A percentile compares a stretch with the other conserved stretches of the same genome.
Evolutionary conservation across 2,329 filamentous ascomycete genomes (phyloP).

Genomic region (Fonsecaea monophora): DNA sequence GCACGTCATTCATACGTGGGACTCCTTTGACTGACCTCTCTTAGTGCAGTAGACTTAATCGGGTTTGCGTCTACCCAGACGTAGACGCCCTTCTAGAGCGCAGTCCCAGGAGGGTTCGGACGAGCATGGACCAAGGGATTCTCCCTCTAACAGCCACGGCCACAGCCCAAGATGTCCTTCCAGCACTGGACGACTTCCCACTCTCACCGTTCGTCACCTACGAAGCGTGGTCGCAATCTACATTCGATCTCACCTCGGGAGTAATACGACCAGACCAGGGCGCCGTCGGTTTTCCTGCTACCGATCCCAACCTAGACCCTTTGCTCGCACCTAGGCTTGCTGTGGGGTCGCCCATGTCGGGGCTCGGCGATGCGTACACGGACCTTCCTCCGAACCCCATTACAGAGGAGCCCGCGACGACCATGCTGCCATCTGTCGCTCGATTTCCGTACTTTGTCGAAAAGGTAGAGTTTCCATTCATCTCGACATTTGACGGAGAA

Average conservation of each 20-base stretch:
- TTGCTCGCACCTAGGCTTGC: not conserved
- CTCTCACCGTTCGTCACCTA: slow-evolving; percentile 8
- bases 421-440: not conserved
- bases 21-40: slow-evolving; percentile 1
- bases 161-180: not conserved
- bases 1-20: not conserved
- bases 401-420: not conserved
- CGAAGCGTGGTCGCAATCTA: slow-evolving; percentile 1
- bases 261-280: not conserved
- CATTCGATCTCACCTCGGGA: not conserved
- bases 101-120: not conserved
- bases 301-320: not conserved
- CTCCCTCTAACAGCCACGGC: not conserved
- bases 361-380: not conserved
- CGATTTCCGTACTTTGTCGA: slow-evolving; percentile 25
- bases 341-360: not conserved
- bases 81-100: not conserved
- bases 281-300: not conserved
- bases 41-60: slow-evolving; percentile 10
- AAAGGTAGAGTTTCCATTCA: slow-evolving; percentile 24
- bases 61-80: slow-evolving; percentile 11
- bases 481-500: slow-evolving; percentile 18
- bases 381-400: not conserved
- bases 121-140: not conserved
- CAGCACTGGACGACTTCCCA: not conserved